Percentiles rank a stretch among this genome's conserved stretches.
These are phyloP conservation scores for Phytophthora sojae DNA, from an alignment of 352 stramenopile genomes.

Conservation along the genomic window DNA sequence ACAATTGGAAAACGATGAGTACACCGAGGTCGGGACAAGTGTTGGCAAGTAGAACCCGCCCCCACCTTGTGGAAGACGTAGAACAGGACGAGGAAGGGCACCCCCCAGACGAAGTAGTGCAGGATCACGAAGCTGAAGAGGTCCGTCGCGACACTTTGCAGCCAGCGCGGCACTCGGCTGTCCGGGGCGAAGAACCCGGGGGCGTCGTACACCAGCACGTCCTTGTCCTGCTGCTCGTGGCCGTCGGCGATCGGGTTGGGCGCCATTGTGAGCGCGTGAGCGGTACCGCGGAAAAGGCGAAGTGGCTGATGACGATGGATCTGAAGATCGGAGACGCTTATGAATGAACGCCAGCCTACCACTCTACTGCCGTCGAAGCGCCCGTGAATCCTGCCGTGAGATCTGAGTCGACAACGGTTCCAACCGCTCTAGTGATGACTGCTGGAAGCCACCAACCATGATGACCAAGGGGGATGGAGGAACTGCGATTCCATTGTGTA, in stretches of 20 bases:
- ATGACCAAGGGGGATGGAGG: no score
- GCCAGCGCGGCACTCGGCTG: conserved; percentile 37
- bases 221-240: conserved; percentile 6
- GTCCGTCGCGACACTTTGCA: conserved; percentile 39
- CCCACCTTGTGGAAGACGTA: conserved; percentile 48
- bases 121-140: conserved; percentile 48
- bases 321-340: background rate
- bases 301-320: conserved; percentile 2
- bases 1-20: background rate
- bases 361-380: conserved; percentile 6
- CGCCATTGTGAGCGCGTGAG: conserved; percentile 6
- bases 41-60: background rate
- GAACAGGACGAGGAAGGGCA: conserved; percentile 42
- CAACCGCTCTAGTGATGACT: background rate
- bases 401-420: background rate
- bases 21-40: background rate
- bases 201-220: conserved; percentile 41
- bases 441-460: background rate
- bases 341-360: conserved; percentile 16
- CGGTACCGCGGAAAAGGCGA: conserved; percentile 2
- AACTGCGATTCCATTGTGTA: no score
- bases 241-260: conserved; percentile 11
- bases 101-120: conserved; percentile 58
- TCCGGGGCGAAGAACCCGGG: conserved; percentile 40
- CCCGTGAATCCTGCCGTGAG: background rate